Percentiles rank a stretch among this genome's conserved stretches.
Conservation (phyloP, 176 grass and related monocot genomes). For the Triticum timopheevii region DNA sequence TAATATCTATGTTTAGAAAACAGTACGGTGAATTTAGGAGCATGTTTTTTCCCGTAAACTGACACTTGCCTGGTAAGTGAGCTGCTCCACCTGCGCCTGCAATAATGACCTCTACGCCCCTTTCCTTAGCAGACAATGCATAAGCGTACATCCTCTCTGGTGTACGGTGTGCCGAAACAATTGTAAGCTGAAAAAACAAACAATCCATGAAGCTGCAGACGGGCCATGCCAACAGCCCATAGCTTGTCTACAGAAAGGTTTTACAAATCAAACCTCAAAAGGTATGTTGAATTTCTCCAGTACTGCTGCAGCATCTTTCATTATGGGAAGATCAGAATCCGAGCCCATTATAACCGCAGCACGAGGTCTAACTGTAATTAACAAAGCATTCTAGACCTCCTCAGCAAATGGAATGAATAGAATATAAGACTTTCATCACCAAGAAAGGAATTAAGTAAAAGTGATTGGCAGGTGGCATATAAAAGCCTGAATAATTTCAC, state of each 20-base stretch:
- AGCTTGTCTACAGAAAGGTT: slow-evolving; percentile 11
- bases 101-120: slow-evolving; percentile 85
- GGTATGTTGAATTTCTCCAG: slow-evolving; percentile 63
- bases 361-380: slow-evolving; percentile 53
- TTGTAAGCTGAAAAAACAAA: slow-evolving; percentile 59
- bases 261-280: slow-evolving; percentile 63
- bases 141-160: slow-evolving; percentile 78
- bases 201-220: background rate
- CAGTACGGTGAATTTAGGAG: background rate
- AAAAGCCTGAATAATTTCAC: slow-evolving; percentile 13
- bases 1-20: background rate
- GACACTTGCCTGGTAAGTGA: slow-evolving; percentile 80
- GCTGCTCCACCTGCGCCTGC: slow-evolving; percentile 87
- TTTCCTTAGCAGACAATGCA: slow-evolving; percentile 71
- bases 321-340: slow-evolving; percentile 78
- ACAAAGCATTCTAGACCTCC: slow-evolving; percentile 9
- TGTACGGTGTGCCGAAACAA: slow-evolving; percentile 93
- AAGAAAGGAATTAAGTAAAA: background rate
- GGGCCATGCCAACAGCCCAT: slow-evolving; percentile 7
- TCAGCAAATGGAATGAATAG: slow-evolving; percentile 9
- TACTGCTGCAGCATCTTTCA: slow-evolving; percentile 81
- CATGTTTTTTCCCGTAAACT: background rate
- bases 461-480: background rate
- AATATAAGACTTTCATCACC: background rate
- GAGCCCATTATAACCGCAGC: slow-evolving; percentile 91